Evolutionary conservation across 306 rosid genomes (phyloP).

Genomic region (Ceratonia siliqua): DNA sequence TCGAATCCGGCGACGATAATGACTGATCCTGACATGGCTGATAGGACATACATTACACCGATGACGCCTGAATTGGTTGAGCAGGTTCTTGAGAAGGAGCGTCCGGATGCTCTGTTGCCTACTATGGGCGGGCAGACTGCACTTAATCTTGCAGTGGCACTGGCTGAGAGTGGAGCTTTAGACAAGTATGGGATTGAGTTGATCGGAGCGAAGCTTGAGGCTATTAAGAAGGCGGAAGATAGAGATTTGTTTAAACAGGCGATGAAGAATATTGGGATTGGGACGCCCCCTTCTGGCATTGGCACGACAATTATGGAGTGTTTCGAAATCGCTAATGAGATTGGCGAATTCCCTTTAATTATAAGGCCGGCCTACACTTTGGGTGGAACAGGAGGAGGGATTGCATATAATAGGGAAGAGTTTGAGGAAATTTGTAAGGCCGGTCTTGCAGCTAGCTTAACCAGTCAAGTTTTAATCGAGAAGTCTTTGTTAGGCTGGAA

Average conservation of each 20-base stretch:
- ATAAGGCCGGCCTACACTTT: slow-evolving; percentile 80
- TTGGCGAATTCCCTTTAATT: slow-evolving; percentile 77
- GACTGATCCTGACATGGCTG: slow-evolving; percentile 91
- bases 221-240: slow-evolving; percentile 85
- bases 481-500: slow-evolving; percentile 92
- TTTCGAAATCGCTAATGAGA: slow-evolving; percentile 45
- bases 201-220: slow-evolving; percentile 90
- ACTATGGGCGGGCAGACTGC: slow-evolving; percentile 97
- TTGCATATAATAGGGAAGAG: slow-evolving; percentile 78
- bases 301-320: slow-evolving; percentile 65
- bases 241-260: slow-evolving; percentile 85
- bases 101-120: slow-evolving; percentile 82
- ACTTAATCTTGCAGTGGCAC: slow-evolving; percentile 72
- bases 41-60: slow-evolving; percentile 76
- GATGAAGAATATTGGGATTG: slow-evolving; percentile 74
- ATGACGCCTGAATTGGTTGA: slow-evolving; percentile 90
- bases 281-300: slow-evolving; percentile 80
- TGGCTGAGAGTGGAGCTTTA: slow-evolving; percentile 71
- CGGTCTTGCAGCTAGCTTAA: slow-evolving; percentile 80
- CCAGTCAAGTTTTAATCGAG: slow-evolving; percentile 81
- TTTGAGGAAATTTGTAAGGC: slow-evolving; percentile 80
- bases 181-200: slow-evolving; percentile 68
- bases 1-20: slow-evolving; percentile 92
- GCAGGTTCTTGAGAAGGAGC: slow-evolving; percentile 72
- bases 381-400: slow-evolving; percentile 93